Percentiles rank a stretch among this genome's conserved stretches.
These are phyloP conservation scores for Cladosporium sp. DNA, from an alignment of 2,329 filamentous ascomycete species.

Conservation along the genomic window DNA sequence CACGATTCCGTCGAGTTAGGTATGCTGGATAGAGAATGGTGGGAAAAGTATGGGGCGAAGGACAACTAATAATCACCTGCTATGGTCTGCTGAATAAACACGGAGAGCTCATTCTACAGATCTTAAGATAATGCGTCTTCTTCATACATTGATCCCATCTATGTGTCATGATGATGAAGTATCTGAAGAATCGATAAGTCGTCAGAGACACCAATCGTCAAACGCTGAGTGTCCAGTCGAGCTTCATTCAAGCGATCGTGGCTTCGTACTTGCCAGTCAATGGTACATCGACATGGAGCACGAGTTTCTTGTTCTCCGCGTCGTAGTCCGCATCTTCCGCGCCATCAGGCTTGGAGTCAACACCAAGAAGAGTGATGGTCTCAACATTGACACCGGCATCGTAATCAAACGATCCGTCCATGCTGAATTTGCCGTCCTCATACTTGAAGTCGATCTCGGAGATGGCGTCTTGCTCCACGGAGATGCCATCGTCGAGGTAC, in stretches of 20 bases:
- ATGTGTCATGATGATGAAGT: no score
- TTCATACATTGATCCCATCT: no score
- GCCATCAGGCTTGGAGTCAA: slow-evolving; percentile 4
- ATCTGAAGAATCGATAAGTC: no score
- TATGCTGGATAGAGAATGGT: slow-evolving; percentile 39
- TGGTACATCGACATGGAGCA: slow-evolving; percentile 14
- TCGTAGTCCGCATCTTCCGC: slow-evolving; percentile 10
- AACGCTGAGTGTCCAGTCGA: background rate
- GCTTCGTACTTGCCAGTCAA: slow-evolving; percentile 12
- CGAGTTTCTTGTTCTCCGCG: slow-evolving; percentile 11
- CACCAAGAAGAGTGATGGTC: slow-evolving; percentile 7
- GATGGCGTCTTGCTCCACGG: slow-evolving; percentile 49
- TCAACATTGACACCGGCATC: slow-evolving; percentile 12
- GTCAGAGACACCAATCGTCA: background rate
- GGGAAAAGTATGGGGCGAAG: slow-evolving; percentile 13
- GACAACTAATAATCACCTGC: background rate
- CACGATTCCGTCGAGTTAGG: slow-evolving; percentile 28
- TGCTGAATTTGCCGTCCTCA: slow-evolving; percentile 12
- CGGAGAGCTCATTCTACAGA: no score
- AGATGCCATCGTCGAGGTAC: slow-evolving; percentile 70
- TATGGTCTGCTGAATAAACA: no score
- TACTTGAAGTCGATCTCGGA: slow-evolving; percentile 12
- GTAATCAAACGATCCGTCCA: slow-evolving; percentile 50
- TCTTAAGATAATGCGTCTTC: no score
- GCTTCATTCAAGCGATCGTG: slow-evolving; percentile 7